Evolutionary conservation across 2,329 filamentous ascomycete genomes (phyloP).

Genomic region (Ophiostoma triangulosporum): DNA sequence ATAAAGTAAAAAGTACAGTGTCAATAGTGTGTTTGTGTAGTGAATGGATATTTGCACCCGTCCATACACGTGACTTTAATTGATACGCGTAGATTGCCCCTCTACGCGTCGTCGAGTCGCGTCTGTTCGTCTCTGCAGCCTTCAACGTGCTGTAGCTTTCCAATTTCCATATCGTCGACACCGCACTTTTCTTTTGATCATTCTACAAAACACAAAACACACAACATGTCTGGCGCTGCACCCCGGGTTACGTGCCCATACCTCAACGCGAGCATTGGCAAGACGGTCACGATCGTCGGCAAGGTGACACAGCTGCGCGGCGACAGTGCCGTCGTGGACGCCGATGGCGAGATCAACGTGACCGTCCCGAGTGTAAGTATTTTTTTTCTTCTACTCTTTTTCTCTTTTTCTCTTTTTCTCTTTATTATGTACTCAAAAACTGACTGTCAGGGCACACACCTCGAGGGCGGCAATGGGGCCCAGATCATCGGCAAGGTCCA

Average conservation of each 20-base stretch:
- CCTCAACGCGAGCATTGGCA: slow-evolving; percentile 60
- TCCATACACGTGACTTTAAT: slow-evolving; percentile 3
- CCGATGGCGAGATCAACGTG: slow-evolving; percentile 62
- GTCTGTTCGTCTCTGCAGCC: background rate
- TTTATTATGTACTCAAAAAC: too few species aligned
- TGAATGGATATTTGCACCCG: background rate
- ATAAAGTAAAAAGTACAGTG: background rate
- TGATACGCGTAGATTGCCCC: background rate
- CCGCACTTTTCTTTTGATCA: background rate
- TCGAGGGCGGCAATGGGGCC: slow-evolving; percentile 54
- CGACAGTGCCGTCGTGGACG: slow-evolving; percentile 67
- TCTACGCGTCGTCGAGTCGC: background rate
- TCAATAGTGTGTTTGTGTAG: background rate
- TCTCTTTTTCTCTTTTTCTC: too few species aligned
- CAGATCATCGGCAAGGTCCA: slow-evolving; percentile 75
- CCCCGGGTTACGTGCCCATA: slow-evolving; percentile 74
- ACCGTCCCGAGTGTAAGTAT: slow-evolving; percentile 51
- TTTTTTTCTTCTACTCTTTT: background rate
- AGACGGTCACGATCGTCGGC: slow-evolving; percentile 73
- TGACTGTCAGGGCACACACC: slow-evolving; percentile 48
- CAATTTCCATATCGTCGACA: background rate
- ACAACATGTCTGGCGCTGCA: slow-evolving; percentile 20
- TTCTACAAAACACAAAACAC: background rate
- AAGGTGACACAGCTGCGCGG: slow-evolving; percentile 73
- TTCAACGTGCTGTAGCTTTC: background rate